Conservation (phyloP, 441 rosid species). For the Pelargonium myrrhifolium region DNA sequence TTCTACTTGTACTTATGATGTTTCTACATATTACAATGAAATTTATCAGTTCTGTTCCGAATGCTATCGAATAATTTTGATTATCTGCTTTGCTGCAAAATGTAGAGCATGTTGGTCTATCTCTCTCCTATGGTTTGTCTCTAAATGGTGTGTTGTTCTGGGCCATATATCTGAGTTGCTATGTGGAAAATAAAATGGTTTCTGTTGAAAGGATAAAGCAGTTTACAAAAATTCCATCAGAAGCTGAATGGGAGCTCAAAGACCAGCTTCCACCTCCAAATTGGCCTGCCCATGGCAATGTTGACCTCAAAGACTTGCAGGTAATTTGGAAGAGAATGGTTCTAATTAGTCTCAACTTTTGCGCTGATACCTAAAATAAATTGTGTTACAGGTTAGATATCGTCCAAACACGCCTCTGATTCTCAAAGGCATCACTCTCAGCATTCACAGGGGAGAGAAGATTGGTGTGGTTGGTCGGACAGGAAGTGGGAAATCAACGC, state of each 20-base stretch:
- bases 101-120: constrained; percentile 78
- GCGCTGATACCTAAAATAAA: too few relatives aligned
- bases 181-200: constrained; percentile 66
- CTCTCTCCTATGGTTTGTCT: constrained; percentile 68
- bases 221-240: constrained; percentile 78
- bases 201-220: constrained; percentile 91
- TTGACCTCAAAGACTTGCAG: constrained; percentile 71
- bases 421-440: constrained; percentile 70
- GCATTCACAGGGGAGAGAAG: constrained; percentile 76
- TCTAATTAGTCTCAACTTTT: too few relatives aligned
- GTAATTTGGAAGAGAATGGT: constrained; percentile 20
- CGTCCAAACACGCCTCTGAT: constrained; percentile 61
- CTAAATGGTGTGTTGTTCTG: constrained; percentile 89
- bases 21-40: too few relatives aligned
- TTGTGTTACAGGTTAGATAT: constrained; percentile 70
- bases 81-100: background rate
- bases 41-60: too few relatives aligned
- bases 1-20: too few relatives aligned
- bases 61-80: too few relatives aligned
- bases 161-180: constrained; percentile 70
- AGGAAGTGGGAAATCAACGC: constrained; percentile 92
- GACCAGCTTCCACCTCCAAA: constrained; percentile 58
- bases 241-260: constrained; percentile 74
- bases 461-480: constrained; percentile 93
- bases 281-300: constrained; percentile 80